Evolutionary conservation across 495 filamentous ascomycete genomes (phyloP).

Genomic region (Podospora comata): DNA sequence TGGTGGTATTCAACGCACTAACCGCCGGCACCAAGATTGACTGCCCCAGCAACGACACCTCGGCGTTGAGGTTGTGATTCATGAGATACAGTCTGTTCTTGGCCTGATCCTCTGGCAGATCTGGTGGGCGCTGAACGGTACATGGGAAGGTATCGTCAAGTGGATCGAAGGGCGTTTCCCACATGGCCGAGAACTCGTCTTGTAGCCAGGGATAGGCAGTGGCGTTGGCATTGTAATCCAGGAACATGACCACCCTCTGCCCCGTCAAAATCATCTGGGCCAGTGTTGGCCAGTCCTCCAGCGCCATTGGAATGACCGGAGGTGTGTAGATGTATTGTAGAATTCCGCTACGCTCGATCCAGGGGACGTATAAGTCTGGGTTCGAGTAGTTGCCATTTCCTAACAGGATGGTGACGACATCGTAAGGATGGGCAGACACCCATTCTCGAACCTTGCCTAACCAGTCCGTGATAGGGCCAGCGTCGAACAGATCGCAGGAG

Average conservation of each 20-base stretch:
- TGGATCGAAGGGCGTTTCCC: constrained; percentile 75
- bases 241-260: constrained; percentile 51
- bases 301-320: constrained; percentile 60
- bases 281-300: constrained; percentile 82
- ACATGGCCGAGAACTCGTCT: constrained; percentile 70
- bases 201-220: constrained; percentile 70
- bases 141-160: constrained; percentile 63
- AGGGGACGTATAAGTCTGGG: constrained; percentile 42
- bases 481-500: constrained; percentile 73
- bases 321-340: constrained; percentile 68
- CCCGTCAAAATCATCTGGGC: constrained; percentile 68
- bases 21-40: constrained; percentile 74
- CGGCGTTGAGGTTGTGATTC: constrained; percentile 86
- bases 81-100: constrained; percentile 74
- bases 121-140: constrained; percentile 64
- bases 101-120: constrained; percentile 50
- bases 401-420: constrained; percentile 86
- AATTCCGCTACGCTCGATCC: constrained; percentile 65
- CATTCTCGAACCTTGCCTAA: constrained; percentile 66
- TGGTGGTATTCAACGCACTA: constrained; percentile 62
- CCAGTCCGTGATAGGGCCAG: constrained; percentile 72
- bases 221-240: constrained; percentile 84
- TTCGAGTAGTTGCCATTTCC: constrained; percentile 71
- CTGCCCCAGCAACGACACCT: constrained; percentile 59
- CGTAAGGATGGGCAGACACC: constrained; percentile 75